A percentile compares a stretch with the other conserved stretches of the same genome.
Conservation (phyloP, 179 eudicot species). For the Gypsophila paniculata region DNA sequence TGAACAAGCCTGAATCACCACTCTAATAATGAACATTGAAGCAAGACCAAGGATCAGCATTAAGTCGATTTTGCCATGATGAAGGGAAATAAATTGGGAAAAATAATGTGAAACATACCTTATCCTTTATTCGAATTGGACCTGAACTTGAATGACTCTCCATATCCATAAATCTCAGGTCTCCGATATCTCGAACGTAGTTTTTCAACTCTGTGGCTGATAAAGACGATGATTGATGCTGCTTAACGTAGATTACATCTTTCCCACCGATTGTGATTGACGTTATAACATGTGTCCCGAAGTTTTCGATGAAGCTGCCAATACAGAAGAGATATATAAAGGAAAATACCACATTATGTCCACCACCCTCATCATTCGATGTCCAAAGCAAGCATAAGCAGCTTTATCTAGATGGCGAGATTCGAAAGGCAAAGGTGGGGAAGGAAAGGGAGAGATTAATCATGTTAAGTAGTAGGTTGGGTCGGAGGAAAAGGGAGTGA, state of each 20-base stretch:
- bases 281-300: conserved; percentile 83
- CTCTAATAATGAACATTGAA: conserved; percentile 34
- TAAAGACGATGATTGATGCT: conserved; percentile 69
- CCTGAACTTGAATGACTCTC: conserved; percentile 68
- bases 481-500: too few relatives aligned
- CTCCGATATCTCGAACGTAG: conserved; percentile 80
- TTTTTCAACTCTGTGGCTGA: conserved; percentile 62
- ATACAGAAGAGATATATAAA: background rate
- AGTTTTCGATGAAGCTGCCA: conserved; percentile 74
- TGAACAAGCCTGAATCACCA: conserved; percentile 66
- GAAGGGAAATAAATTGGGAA: conserved; percentile 12
- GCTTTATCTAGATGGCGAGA: too few relatives aligned
- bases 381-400: conserved; percentile 5
- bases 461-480: too few relatives aligned
- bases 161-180: conserved; percentile 61
- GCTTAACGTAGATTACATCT: conserved; percentile 79
- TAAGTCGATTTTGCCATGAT: background rate
- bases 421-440: too few relatives aligned
- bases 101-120: conserved; percentile 50
- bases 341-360: background rate
- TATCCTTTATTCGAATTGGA: conserved; percentile 66
- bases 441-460: too few relatives aligned
- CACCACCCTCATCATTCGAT: background rate
- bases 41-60: conserved; percentile 12
- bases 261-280: conserved; percentile 90